A percentile compares a stretch with the other conserved stretches of the same genome.
Evolutionary conservation across 2,329 filamentous ascomycete species (phyloP).

Genomic region (Colletotrichum liriopes): DNA sequence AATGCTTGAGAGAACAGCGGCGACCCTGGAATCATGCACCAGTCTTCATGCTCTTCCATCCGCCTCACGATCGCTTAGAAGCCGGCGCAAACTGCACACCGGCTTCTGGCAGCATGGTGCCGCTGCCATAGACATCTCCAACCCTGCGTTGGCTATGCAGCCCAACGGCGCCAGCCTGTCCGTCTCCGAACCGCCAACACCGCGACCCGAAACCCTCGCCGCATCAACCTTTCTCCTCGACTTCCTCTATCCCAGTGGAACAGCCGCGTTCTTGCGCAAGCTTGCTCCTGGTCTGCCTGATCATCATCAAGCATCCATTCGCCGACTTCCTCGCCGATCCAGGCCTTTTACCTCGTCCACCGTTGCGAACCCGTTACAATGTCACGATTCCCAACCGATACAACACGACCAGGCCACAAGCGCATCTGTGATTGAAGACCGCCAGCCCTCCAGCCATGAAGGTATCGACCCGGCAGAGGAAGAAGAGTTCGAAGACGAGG

Average conservation of each 20-base stretch:
- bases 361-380: constrained; percentile 6
- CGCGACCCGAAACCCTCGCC: constrained; percentile 52
- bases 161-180: constrained; percentile 43
- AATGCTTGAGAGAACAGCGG: constrained; percentile 73
- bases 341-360: constrained; percentile 48
- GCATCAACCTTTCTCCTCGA: constrained; percentile 69
- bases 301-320: constrained; percentile 41
- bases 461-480: background rate
- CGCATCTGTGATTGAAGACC: background rate
- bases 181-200: constrained; percentile 46
- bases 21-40: constrained; percentile 69
- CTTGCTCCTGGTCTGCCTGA: constrained; percentile 45
- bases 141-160: constrained; percentile 52
- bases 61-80: constrained; percentile 54
- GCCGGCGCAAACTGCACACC: constrained; percentile 62
- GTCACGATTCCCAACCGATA: background rate
- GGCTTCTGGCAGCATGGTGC: constrained; percentile 71
- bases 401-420: background rate
- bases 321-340: constrained; percentile 37
- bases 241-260: constrained; percentile 68
- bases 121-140: constrained; percentile 63
- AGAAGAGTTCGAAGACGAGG: background rate
- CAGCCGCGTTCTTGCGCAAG: constrained; percentile 60
- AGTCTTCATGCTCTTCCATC: constrained; percentile 67
- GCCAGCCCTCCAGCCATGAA: background rate